Conservation (phyloP, 495 filamentous ascomycete genomes). For the Daldinia decipiens region DNA sequence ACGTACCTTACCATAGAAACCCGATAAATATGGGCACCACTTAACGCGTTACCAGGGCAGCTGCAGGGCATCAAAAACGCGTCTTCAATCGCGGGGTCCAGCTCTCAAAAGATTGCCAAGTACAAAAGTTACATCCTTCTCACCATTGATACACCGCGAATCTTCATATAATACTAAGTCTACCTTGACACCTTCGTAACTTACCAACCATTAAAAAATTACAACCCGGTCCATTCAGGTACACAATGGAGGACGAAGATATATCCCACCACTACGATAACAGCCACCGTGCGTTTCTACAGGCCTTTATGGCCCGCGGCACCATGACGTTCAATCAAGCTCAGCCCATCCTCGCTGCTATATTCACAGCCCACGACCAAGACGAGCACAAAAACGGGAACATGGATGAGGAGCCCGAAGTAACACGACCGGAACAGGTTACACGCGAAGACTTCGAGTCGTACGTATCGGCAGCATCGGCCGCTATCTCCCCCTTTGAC, state of each 20-base stretch:
- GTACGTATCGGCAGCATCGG: slow-evolving; percentile 75
- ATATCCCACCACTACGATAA: slow-evolving; percentile 56
- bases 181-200: too few species aligned
- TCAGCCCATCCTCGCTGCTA: slow-evolving; percentile 77
- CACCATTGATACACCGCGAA: neutral
- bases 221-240: neutral
- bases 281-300: slow-evolving; percentile 89
- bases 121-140: neutral
- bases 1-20: neutral
- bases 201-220: neutral
- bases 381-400: slow-evolving; percentile 45
- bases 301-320: slow-evolving; percentile 84
- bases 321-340: slow-evolving; percentile 79
- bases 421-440: slow-evolving; percentile 64
- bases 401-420: slow-evolving; percentile 48
- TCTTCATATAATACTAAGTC: neutral
- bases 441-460: slow-evolving; percentile 72
- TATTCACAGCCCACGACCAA: slow-evolving; percentile 63
- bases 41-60: slow-evolving; percentile 38
- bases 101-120: neutral
- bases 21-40: slow-evolving; percentile 17
- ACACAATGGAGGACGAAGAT: slow-evolving; percentile 40
- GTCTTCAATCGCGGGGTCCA: slow-evolving; percentile 34
- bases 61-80: slow-evolving; percentile 25
- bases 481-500: slow-evolving; percentile 80